These are phyloP conservation scores for Aspergillus clavatus DNA, from an alignment of 2,329 filamentous ascomycete species.

Conservation along the genomic window DNA sequence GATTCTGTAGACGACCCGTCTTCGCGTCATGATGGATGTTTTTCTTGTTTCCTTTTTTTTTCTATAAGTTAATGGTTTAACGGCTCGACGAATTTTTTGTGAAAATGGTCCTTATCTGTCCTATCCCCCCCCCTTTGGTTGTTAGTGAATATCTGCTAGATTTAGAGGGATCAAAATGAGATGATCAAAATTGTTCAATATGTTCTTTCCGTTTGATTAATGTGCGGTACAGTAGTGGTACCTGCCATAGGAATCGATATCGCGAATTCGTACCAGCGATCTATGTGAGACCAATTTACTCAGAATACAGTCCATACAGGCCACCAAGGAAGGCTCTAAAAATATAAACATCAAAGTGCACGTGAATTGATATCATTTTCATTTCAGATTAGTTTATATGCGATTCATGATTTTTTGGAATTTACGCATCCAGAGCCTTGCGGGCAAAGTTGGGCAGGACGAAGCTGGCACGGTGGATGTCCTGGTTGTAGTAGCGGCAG, in stretches of 20 bases:
- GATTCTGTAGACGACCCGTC: conserved; percentile 64
- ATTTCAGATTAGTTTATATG: conserved; percentile 1
- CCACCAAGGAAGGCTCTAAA: no score
- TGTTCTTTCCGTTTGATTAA: no score
- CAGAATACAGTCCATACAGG: no score
- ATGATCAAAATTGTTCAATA: not conserved
- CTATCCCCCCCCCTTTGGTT: conserved; percentile 1
- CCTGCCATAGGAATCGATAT: no score
- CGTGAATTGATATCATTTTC: conserved; percentile 7
- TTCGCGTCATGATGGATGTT: conserved; percentile 14
- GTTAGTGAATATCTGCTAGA: conserved; percentile 12
- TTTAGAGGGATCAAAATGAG: conserved; percentile 14
- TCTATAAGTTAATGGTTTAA: conserved; percentile 20
- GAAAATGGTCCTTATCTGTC: conserved; percentile 9
- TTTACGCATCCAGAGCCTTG: conserved; percentile 53
- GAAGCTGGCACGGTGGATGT: conserved; percentile 93
- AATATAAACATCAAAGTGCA: no score
- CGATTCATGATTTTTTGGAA: conserved; percentile 2
- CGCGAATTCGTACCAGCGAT: no score
- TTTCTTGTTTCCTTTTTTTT: conserved; percentile 19
- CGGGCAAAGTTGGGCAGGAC: conserved; percentile 89
- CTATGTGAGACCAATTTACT: no score
- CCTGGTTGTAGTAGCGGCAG: conserved; percentile 95
- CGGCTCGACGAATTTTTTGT: conserved; percentile 18
- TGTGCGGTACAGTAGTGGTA: no score